Percentiles rank a stretch among this genome's conserved stretches.
phyloP scores from a whole-genome alignment of 371 early-diverging fungal genomes.

The Coemansia sp. region DNA sequence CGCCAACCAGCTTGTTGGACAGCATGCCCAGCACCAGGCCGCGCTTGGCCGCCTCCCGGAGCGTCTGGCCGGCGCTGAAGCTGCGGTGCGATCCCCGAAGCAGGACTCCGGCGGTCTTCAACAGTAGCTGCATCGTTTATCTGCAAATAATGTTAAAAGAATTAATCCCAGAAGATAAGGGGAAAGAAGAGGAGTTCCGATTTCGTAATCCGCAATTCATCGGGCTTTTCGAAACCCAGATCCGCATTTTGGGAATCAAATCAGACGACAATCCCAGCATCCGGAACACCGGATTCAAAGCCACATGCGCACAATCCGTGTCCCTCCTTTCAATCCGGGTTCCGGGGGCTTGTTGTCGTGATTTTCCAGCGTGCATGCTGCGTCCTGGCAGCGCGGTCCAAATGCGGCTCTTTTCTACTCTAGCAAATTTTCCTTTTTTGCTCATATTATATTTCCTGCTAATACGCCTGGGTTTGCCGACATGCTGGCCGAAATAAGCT shows the following conservation, averaged over 20 bases:
- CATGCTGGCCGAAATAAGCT: background rate
- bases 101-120: background rate
- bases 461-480: background rate
- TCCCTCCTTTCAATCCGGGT: background rate
- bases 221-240: background rate
- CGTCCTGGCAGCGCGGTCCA: no score
- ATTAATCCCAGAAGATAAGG: background rate
- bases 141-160: background rate
- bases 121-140: conserved; percentile 3
- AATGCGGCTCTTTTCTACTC: no score
- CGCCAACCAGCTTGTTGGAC: conserved; percentile 43
- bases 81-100: background rate
- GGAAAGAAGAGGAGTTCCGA: background rate
- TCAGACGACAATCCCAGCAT: no score
- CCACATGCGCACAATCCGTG: background rate
- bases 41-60: conserved; percentile 13
- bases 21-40: conserved; percentile 50
- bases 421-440: background rate
- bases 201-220: background rate
- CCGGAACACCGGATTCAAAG: background rate
- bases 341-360: background rate
- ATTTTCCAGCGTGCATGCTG: no score
- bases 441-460: background rate
- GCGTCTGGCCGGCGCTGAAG: conserved; percentile 10
- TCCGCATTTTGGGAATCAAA: no score